These are phyloP conservation scores for Fragilariopsis cylindrus DNA, from an alignment of 108 stramenopile genomes.

Conservation along the genomic window DNA sequence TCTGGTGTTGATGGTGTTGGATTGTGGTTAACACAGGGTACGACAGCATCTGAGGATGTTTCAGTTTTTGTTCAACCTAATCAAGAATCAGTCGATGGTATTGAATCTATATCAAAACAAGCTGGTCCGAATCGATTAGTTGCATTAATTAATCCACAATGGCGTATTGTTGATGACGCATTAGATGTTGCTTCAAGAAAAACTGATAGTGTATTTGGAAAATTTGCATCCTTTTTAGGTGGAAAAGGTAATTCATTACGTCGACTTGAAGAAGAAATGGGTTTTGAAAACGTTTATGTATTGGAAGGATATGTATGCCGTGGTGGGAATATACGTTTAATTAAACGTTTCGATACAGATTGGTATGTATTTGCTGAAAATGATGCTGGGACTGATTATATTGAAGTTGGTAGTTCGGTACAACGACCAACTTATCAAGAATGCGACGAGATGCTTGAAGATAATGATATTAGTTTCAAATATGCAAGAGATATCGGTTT, in stretches of 20 bases:
- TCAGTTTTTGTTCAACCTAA: constrained; percentile 81
- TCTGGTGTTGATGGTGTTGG: constrained; percentile 90
- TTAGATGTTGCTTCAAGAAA: constrained; percentile 68
- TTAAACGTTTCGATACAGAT: constrained; percentile 79
- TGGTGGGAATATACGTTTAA: constrained; percentile 79
- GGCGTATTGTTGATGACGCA: constrained; percentile 86
- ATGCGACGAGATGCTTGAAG: constrained; percentile 78
- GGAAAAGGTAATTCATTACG: constrained; percentile 78
- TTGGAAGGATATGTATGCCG: constrained; percentile 88
- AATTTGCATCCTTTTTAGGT: constrained; percentile 81
- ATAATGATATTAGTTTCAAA: constrained; percentile 77
- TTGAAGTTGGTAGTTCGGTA: constrained; percentile 52
- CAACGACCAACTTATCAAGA: constrained; percentile 83
- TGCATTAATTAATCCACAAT: constrained; percentile 84
- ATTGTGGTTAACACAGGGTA: constrained; percentile 65
- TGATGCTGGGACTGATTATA: constrained; percentile 66
- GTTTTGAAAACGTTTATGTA: constrained; percentile 59
- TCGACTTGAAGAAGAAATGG: constrained; percentile 57
- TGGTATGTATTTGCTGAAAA: constrained; percentile 87
- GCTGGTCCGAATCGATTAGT: constrained; percentile 37
- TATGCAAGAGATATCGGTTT: constrained; percentile 83
- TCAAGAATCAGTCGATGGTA: constrained; percentile 70
- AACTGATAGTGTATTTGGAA: constrained; percentile 54
- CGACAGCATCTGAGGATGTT: constrained; percentile 54
- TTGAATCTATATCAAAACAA: constrained; percentile 49